phyloP scores from a whole-genome alignment of 2,329 filamentous ascomycete species.

The Amauroascus verrucosus region DNA sequence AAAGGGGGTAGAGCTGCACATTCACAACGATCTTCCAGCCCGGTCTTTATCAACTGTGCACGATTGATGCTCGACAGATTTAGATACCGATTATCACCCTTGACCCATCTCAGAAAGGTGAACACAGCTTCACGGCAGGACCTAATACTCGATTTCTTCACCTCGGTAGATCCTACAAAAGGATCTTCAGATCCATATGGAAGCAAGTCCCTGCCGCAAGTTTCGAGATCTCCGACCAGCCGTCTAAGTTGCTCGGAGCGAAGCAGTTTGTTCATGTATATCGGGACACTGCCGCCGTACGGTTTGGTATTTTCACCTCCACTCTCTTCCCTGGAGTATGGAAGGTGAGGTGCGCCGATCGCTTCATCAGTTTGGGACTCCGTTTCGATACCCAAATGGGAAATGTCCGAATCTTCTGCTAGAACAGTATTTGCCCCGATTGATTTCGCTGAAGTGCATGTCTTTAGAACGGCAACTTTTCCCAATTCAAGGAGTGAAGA shows the following conservation, averaged over 20 bases:
- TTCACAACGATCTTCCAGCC: not conserved
- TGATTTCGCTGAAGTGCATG: not conserved
- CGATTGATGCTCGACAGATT: not conserved
- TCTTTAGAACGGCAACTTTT: not conserved
- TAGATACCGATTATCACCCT: conserved; percentile 1
- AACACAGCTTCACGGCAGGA: conserved; percentile 16
- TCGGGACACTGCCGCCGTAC: not conserved
- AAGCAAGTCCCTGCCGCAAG: conserved; percentile 13
- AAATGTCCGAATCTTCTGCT: not conserved
- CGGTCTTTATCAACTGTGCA: not conserved
- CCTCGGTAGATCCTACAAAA: not conserved
- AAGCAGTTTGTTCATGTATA: conserved; percentile 4
- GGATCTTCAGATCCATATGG: conserved; percentile 3
- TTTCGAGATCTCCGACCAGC: conserved; percentile 15
- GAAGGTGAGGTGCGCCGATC: not conserved
- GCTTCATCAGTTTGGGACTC: not conserved
- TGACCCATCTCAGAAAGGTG: conserved; percentile 13
- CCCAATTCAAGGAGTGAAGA: not conserved
- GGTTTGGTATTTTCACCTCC: not conserved
- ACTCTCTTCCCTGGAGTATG: not conserved
- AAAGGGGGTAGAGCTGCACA: not conserved
- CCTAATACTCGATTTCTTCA: conserved; percentile 6
- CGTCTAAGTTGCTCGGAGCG: conserved; percentile 9
- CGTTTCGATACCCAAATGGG: not conserved
- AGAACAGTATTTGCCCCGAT: not conserved